A percentile compares a stretch with the other conserved stretches of the same genome.
phyloP scores from a whole-genome alignment of 2,329 filamentous ascomycete species.

The Fonsecaea monophora region DNA sequence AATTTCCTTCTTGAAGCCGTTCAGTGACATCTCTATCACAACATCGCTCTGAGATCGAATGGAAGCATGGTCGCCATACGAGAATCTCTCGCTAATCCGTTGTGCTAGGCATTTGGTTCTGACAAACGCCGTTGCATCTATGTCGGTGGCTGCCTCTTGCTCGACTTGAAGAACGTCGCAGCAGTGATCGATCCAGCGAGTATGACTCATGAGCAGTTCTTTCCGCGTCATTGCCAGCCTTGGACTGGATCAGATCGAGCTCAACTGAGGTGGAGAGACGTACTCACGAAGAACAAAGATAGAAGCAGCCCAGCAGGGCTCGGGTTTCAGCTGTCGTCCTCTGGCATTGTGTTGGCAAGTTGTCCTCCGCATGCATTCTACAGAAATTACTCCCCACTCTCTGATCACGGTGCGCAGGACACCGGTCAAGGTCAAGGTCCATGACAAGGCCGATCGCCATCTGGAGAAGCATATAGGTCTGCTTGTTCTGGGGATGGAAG shows the following conservation, averaged over 20 bases:
- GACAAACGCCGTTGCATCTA: conserved; percentile 10
- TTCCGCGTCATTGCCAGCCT: conserved; percentile 24
- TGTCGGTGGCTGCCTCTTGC: conserved; percentile 17
- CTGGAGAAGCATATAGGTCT: conserved; percentile 23
- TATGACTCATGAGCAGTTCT: conserved; percentile 25
- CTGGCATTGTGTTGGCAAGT: conserved; percentile 16
- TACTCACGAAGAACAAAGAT: conserved; percentile 23
- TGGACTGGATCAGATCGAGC: neutral
- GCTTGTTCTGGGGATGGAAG: conserved; percentile 19
- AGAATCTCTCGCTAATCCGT: conserved; percentile 19
- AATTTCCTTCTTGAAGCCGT: conserved; percentile 15
- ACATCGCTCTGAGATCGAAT: conserved; percentile 20
- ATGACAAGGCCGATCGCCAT: conserved; percentile 22
- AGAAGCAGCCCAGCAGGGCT: conserved; percentile 23
- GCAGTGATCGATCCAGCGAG: conserved; percentile 21
- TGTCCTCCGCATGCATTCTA: neutral
- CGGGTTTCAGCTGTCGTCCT: conserved; percentile 17
- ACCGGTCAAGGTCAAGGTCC: conserved; percentile 26
- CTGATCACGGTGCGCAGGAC: conserved; percentile 25
- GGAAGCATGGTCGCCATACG: conserved; percentile 14
- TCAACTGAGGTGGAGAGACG: neutral
- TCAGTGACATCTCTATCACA: conserved; percentile 22
- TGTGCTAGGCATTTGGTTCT: conserved; percentile 13
- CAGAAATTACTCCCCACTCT: conserved; percentile 19
- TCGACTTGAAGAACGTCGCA: conserved; percentile 12